Conservation (phyloP, 371 early-diverging fungal species). For the Mortierella sp. region DNA sequence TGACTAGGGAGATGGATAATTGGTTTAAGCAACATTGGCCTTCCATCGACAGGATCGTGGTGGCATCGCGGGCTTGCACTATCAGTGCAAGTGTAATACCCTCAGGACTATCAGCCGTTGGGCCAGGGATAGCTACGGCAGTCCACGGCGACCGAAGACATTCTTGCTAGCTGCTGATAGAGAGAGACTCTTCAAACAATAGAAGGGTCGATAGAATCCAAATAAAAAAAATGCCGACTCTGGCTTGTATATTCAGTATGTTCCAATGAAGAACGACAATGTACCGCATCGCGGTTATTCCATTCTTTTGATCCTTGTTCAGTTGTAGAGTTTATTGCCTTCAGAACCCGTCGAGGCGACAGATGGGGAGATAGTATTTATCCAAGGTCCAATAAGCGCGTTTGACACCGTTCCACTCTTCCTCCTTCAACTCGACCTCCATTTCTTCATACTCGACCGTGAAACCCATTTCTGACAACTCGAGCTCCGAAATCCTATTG, state of each 20-base stretch:
- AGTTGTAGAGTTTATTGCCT: no score
- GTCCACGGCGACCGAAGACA: neutral
- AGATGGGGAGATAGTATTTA: constrained; percentile 81
- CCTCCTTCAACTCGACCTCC: constrained; percentile 76
- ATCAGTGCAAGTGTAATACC: neutral
- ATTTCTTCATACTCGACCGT: constrained; percentile 77
- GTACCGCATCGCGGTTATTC: no score
- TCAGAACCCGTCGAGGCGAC: constrained; percentile 56
- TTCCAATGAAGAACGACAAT: no score
- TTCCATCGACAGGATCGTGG: neutral
- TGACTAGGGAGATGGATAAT: neutral
- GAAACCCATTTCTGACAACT: constrained; percentile 84
- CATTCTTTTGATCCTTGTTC: no score
- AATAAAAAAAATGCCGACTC: no score
- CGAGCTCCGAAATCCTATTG: constrained; percentile 84
- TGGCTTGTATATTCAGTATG: no score
- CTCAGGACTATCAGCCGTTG: no score
- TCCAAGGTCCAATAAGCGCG: constrained; percentile 86
- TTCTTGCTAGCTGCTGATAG: neutral
- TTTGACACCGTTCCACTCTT: constrained; percentile 93
- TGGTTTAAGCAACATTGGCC: constrained; percentile 24
- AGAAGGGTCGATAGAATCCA: no score
- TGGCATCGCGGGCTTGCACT: neutral
- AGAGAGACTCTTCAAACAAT: no score
- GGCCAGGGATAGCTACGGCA: neutral